Base-by-base conservation (phyloP, 2,329 filamentous ascomycete genomes). In the Penicillium palitans region DNA sequence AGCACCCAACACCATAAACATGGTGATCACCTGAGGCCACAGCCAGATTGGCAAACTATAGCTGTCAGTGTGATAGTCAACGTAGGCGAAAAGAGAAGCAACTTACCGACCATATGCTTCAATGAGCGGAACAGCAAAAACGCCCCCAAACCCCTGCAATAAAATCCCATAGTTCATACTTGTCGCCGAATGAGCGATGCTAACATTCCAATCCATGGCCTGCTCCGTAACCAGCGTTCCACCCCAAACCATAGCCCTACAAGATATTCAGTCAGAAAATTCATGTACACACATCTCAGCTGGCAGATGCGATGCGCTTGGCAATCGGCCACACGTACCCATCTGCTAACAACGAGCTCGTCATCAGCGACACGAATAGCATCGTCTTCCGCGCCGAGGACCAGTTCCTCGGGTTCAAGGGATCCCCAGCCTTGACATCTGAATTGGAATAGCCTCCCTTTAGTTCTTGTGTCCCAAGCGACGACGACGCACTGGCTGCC, bases 161-260 rank as follows among this genome's bases (percentile, higher is more conserved):
- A 77, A 57, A 42, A 76, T 75, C 3, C 74, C 74, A 41, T 74
- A 75, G 60, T 74, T 77, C 69, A 78, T 70, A 41, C 70, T 76
- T 10, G 74, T 76, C 1, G 74, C 69, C 2, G 74, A 72, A 44
- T 73, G 66, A 15, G 68, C 52, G 19, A 73, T 52, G 6, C 63
- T 67, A 42, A 75, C 70, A 6, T 67, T 51, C 74, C 73, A 77
- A 40, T 71, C 71, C 47, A 71, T 58, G 8, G 73, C 72, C 58
- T 77, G 74, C 12, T 75, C 71, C 15, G 74, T 75, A 21, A 76
- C 60, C 44, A 76, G 57, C 2, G 74, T 76, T n/a, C 72, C 66
- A n/a, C 74, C 74, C 74, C 74, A 76, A 19, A 72, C 73, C 74
- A 76, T 76, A 31, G 66, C 73, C 27, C 73, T 74, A 47, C 19